Percentiles rank a stretch among this genome's conserved stretches.
phyloP scores from a whole-genome alignment of 2,329 filamentous ascomycete genomes.

The Colletotrichum tanaceti region DNA sequence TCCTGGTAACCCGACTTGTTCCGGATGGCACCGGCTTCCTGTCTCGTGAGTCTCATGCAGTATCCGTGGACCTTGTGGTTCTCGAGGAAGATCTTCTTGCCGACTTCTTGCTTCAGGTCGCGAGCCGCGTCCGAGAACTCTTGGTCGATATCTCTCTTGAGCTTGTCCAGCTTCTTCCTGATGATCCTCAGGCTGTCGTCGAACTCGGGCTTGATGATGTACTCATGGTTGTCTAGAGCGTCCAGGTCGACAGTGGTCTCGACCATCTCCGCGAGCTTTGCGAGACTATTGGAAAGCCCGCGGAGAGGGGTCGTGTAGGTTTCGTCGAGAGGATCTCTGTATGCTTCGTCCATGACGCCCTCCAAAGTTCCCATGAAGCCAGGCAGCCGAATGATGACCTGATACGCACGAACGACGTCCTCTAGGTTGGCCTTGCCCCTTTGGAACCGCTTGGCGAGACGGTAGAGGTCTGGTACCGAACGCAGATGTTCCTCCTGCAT shows the following conservation, averaged over 20 bases:
- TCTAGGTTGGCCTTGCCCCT: conserved; percentile 90
- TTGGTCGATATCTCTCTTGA: conserved; percentile 82
- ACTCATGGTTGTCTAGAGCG: conserved; percentile 95
- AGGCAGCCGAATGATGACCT: conserved; percentile 91
- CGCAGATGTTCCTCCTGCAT: conserved; percentile 97
- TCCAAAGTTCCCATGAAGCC: conserved; percentile 91
- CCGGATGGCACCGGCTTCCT: conserved; percentile 90
- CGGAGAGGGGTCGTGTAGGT: conserved; percentile 88
- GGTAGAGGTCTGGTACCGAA: conserved; percentile 92
- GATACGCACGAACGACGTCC: conserved; percentile 94
- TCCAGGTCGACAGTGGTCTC: conserved; percentile 97
- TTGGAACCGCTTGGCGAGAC: conserved; percentile 94
- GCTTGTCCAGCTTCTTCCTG: conserved; percentile 87
- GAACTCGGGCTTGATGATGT: conserved; percentile 98
- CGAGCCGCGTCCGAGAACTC: conserved; percentile 82
- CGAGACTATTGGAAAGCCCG: conserved; percentile 80
- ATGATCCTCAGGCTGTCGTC: conserved; percentile 91
- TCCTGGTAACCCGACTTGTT: conserved; percentile 92
- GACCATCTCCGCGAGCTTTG: conserved; percentile 95
- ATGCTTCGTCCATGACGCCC: conserved; percentile 93
- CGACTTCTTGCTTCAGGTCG: conserved; percentile 90
- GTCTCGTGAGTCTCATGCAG: conserved; percentile 93
- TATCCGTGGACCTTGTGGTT: conserved; percentile 96
- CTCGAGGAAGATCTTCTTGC: conserved; percentile 98
- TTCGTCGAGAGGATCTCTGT: conserved; percentile 85